Conservation (phyloP, 768 basidiomycete species). For the Kwoniella dendrophila region DNA sequence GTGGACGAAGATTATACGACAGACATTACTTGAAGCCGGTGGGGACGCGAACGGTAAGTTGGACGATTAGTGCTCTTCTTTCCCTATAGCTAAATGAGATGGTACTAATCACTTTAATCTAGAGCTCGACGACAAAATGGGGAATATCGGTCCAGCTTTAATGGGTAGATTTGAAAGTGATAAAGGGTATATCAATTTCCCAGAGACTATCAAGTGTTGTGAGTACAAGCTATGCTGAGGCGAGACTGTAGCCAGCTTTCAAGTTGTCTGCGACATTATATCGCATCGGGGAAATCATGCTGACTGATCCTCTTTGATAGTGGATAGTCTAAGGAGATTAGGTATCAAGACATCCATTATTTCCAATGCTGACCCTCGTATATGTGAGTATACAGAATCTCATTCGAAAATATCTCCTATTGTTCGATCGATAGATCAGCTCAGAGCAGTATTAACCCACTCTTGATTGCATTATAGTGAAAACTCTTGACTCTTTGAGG, state of each 20-base stretch:
- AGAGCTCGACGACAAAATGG: slow-evolving; percentile 36
- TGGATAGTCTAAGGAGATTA: slow-evolving; percentile 31
- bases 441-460: no score
- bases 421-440: not conserved
- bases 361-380: slow-evolving; percentile 53
- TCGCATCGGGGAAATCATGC: not conserved
- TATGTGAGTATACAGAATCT: slow-evolving; percentile 33
- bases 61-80: not conserved
- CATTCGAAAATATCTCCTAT: not conserved
- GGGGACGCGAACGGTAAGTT: slow-evolving; percentile 32
- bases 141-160: slow-evolving; percentile 34
- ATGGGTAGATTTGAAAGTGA: slow-evolving; percentile 47
- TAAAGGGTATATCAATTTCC: slow-evolving; percentile 47
- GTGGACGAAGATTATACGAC: slow-evolving; percentile 50
- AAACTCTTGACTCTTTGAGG: slow-evolving; percentile 41
- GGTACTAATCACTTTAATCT: not conserved
- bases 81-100: no score
- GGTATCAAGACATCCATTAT: slow-evolving; percentile 45
- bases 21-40: slow-evolving; percentile 42
- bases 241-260: not conserved
- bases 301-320: slow-evolving; percentile 23
- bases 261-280: not conserved
- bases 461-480: no score
- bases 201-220: slow-evolving; percentile 45
- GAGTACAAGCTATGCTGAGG: slow-evolving; percentile 5